Conservation (phyloP, 495 filamentous ascomycete species). For the Daldinia decipiens region DNA sequence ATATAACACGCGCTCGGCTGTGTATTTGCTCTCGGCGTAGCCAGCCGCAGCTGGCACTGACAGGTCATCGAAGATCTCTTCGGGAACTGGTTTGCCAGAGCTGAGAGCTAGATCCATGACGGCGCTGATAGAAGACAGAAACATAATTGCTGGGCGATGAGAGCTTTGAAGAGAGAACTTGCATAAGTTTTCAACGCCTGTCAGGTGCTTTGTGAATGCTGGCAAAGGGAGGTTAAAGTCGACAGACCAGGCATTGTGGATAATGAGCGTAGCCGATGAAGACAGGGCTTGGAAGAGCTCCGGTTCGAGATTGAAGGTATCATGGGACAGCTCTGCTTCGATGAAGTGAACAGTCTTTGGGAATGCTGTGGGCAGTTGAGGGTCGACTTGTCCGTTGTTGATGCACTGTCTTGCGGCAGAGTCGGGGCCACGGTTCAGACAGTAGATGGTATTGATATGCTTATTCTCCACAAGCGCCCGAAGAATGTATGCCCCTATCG, state of each 20-base stretch:
- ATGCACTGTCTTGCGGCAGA: background rate
- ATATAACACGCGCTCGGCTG: background rate
- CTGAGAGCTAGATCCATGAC: background rate
- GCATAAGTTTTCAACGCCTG: background rate
- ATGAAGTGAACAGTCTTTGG: constrained; percentile 58
- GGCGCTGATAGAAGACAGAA: background rate
- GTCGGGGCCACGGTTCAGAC: constrained; percentile 1
- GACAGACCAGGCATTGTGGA: constrained; percentile 70
- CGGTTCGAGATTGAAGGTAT: constrained; percentile 53
- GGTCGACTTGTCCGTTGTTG: background rate
- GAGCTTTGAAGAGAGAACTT: background rate
- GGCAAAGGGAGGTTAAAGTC: constrained; percentile 66
- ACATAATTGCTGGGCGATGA: background rate
- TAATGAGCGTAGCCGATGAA: constrained; percentile 47
- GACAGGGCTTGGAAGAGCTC: constrained; percentile 46
- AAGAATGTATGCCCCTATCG: background rate
- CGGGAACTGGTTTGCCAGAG: background rate
- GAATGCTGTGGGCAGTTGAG: background rate
- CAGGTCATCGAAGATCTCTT: background rate
- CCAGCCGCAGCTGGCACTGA: background rate
- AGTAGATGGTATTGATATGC: constrained; percentile 1
- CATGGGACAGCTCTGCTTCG: constrained; percentile 55
- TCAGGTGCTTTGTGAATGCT: constrained; percentile 59
- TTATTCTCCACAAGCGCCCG: background rate
- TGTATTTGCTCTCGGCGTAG: background rate